phyloP scores from a whole-genome alignment of 2,329 filamentous ascomycete genomes.

The Colletotrichum sp. region DNA sequence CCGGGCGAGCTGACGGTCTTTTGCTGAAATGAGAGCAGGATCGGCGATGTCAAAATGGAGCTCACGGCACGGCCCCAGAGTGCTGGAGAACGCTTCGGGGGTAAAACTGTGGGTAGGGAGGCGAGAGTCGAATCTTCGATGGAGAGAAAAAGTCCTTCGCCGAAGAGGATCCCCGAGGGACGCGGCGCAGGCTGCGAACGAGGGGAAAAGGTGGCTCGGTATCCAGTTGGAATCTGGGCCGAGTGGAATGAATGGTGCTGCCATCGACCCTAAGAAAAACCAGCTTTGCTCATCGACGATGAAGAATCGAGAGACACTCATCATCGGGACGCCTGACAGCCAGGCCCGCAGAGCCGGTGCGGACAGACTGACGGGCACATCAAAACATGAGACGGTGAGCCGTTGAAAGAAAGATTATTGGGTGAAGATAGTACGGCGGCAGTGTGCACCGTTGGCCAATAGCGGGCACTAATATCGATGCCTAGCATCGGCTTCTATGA shows the following conservation, averaged over 20 bases:
- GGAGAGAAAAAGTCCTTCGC: not conserved
- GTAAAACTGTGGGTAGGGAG: not conserved
- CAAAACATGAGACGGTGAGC: not conserved
- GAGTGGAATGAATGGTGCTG: not conserved
- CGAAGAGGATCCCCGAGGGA: not conserved
- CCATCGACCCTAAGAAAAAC: not conserved
- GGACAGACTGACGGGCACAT: not conserved
- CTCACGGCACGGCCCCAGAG: not conserved
- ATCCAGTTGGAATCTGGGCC: not conserved
- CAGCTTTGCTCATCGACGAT: not conserved
- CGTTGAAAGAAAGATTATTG: not conserved
- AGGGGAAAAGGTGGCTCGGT: not conserved
- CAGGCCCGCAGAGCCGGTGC: not conserved
- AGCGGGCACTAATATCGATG: not conserved
- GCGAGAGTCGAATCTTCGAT: not conserved
- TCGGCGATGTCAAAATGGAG: conserved; percentile 7
- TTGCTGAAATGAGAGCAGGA: not conserved
- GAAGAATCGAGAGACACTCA: not conserved
- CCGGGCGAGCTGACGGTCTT: not conserved
- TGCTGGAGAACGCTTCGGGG: not conserved
- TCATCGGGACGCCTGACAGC: not conserved
- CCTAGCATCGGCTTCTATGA: not conserved
- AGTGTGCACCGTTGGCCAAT: not conserved
- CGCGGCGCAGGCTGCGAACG: not conserved
- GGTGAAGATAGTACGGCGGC: not conserved